These are phyloP conservation scores for Pilasporangium apinafurcum DNA, from an alignment of 352 stramenopile species.

Conservation along the genomic window DNA sequence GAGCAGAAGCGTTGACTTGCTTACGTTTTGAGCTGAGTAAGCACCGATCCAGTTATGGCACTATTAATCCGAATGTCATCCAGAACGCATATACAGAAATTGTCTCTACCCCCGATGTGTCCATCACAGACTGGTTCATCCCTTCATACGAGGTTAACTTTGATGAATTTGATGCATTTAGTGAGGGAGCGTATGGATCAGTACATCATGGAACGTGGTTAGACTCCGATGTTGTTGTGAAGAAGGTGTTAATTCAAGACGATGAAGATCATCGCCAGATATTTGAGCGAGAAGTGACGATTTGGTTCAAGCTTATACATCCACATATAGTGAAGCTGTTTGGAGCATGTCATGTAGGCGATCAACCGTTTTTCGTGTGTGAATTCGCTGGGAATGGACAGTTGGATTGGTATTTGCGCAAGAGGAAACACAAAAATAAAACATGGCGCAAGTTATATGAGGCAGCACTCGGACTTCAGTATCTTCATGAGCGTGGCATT, in stretches of 20 bases:
- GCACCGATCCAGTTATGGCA: too few relatives aligned
- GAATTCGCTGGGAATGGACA: slow-evolving; percentile 8
- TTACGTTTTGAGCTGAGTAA: too few relatives aligned
- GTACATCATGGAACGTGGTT: slow-evolving; percentile 13
- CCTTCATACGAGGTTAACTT: slow-evolving; percentile 13
- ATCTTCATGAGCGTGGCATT: slow-evolving; percentile 4
- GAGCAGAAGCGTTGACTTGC: too few relatives aligned
- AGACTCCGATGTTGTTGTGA: slow-evolving; percentile 14
- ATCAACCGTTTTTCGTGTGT: slow-evolving; percentile 16
- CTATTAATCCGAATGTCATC: too few relatives aligned
- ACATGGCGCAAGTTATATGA: slow-evolving; percentile 9
- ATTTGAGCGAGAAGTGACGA: slow-evolving; percentile 7
- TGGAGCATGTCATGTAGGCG: slow-evolving; percentile 16
- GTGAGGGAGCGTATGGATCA: slow-evolving; percentile 8
- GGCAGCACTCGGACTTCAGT: slow-evolving; percentile 1
- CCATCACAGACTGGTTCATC: slow-evolving; percentile 6
- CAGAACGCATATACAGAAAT: too few relatives aligned
- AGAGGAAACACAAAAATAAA: too few relatives aligned
- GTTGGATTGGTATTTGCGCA: slow-evolving; percentile 9
- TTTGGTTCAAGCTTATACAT: slow-evolving; percentile 21
- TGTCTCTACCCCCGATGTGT: neutral
- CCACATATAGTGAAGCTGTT: slow-evolving; percentile 22
- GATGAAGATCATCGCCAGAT: slow-evolving; percentile 1
- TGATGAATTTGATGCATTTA: slow-evolving; percentile 6
- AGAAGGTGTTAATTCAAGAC: slow-evolving; percentile 8